Base-by-base conservation (phyloP, 805 yeast genomes). In the Teunomyces funiuensis region DNA sequence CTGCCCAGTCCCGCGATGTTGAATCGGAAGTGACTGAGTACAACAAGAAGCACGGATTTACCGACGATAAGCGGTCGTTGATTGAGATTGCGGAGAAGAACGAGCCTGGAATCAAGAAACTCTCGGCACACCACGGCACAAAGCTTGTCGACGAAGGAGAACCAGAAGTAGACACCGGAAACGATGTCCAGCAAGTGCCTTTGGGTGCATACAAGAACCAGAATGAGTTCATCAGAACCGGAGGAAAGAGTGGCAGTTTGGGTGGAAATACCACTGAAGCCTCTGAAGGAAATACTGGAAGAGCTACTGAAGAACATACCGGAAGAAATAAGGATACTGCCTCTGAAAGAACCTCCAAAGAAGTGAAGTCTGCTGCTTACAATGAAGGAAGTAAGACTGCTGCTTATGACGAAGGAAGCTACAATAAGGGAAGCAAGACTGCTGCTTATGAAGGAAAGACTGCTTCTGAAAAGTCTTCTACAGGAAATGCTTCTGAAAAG, bases 1-100 rank as follows among this genome's bases (percentile, higher is more conserved):
- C 25, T 9, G 7, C 25, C 11, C 11, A 22, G 10, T 11, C 25
- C 3, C 25, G 25, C 25, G 25, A 22, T 22, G 25, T 22, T 33
- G 65, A 61, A 38, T 52, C 41, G 2, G 58, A 53, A 13, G 53
- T 60, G 22, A 55, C 50, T 13, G 53, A 55, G 6, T 47, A 59
- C 53, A 62, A 62, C 52, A 60, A 52, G 50, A 47, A 59, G 49
- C 60, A 52, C 29, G 61, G 62, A 5, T 41, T 43, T 41, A 48
- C 39, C 25, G 40, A 46, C 37, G 58, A 57, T 22, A 48, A 52
- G 33, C 45, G 57, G 22, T 53, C 61, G 18, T 51, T 63, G 46
- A 44, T 63, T 18, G 62, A 62, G 28, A 51, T 54, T 14, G 67
- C 66, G 14, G 63, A 55, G 31, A 60, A 49, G 14, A 28, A 27